Evolutionary conservation across 352 stramenopile genomes (phyloP).

Genomic region (Pythium vanterpoolii): DNA sequence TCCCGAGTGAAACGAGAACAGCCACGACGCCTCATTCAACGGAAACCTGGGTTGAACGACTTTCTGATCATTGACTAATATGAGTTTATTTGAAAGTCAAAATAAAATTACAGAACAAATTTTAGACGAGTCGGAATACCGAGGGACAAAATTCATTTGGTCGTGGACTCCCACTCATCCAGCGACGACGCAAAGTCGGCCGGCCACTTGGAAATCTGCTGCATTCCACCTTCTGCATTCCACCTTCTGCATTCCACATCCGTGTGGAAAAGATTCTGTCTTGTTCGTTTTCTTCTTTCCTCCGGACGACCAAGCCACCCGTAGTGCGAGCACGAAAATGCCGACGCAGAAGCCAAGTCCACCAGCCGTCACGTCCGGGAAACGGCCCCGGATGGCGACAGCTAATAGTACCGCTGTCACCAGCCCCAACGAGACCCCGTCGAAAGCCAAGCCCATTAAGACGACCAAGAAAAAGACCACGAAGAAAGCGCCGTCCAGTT

Average conservation of each 20-base stretch:
- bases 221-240: too few relatives aligned
- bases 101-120: too few relatives aligned
- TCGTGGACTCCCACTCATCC: too few relatives aligned
- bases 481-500: background rate
- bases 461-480: background rate
- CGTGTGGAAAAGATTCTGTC: too few relatives aligned
- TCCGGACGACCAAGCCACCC: too few relatives aligned
- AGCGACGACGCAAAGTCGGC: too few relatives aligned
- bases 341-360: background rate
- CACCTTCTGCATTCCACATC: too few relatives aligned
- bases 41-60: background rate
- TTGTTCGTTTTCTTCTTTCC: too few relatives aligned
- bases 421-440: background rate
- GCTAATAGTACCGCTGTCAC: background rate
- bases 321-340: too few relatives aligned
- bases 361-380: background rate
- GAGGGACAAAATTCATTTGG: background rate
- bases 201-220: background rate
- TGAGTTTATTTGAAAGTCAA: background rate
- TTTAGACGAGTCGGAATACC: background rate
- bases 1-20: constrained; percentile 6
- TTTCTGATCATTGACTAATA: background rate
- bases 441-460: background rate
- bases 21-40: background rate
- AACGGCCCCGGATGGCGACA: background rate